These are phyloP conservation scores for Tephrocybe sp. DNA, from an alignment of 768 basidiomycete species.

Conservation along the genomic window DNA sequence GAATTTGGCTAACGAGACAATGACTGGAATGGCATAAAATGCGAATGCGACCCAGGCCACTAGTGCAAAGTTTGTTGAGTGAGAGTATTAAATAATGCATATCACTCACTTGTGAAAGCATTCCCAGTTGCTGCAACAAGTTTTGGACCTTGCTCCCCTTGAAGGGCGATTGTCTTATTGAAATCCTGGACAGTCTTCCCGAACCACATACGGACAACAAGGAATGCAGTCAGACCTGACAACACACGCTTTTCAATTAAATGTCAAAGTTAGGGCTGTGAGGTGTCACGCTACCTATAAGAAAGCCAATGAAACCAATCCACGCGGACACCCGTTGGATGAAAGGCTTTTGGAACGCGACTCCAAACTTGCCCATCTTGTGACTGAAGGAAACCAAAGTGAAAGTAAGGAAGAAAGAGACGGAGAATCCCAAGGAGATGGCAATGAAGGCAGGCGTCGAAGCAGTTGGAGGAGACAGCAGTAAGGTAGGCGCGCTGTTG, in stretches of 20 bases:
- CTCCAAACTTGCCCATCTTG: slow-evolving; percentile 53
- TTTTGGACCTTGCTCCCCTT: slow-evolving; percentile 52
- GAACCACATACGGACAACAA: slow-evolving; percentile 78
- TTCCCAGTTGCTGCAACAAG: slow-evolving; percentile 65
- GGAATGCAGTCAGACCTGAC: slow-evolving; percentile 66
- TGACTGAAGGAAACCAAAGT: slow-evolving; percentile 64
- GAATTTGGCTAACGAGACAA: slow-evolving; percentile 65
- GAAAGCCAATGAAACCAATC: slow-evolving; percentile 75
- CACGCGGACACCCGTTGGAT: slow-evolving; percentile 63
- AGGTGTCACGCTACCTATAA: slow-evolving; percentile 51
- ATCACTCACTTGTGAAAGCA: slow-evolving; percentile 67
- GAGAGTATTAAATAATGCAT: not conserved
- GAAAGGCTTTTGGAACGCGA: slow-evolving; percentile 50
- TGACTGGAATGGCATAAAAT: slow-evolving; percentile 68
- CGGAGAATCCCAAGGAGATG: slow-evolving; percentile 52
- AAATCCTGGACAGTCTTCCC: slow-evolving; percentile 78
- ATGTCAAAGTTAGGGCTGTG: not conserved
- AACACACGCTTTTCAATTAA: not conserved
- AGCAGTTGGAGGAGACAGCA: slow-evolving; percentile 58
- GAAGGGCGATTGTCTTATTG: slow-evolving; percentile 55
- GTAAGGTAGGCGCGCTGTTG: slow-evolving; percentile 46
- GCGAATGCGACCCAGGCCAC: slow-evolving; percentile 81
- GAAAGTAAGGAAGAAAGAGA: slow-evolving; percentile 65
- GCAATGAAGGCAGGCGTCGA: slow-evolving; percentile 64
- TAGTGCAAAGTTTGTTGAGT: slow-evolving; percentile 21